A percentile compares a stretch with the other conserved stretches of the same genome.
These are phyloP conservation scores for Boletus edulis DNA, from an alignment of 768 basidiomycete genomes.

Conservation along the genomic window DNA sequence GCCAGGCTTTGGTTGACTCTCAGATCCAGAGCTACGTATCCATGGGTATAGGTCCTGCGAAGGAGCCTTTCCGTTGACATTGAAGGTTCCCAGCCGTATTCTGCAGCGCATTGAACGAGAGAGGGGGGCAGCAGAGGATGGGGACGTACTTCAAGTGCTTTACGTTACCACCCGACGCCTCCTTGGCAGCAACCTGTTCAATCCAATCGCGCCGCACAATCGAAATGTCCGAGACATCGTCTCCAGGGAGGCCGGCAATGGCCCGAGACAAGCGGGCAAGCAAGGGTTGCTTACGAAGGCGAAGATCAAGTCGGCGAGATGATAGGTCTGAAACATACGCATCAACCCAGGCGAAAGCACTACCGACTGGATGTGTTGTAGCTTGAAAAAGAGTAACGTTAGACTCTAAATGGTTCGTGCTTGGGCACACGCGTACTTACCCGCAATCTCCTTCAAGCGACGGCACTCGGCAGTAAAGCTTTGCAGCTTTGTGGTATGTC, in stretches of 20 bases:
- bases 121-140: background rate
- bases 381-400: constrained; percentile 10
- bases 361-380: background rate
- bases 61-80: constrained; percentile 77
- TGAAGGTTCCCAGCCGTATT: constrained; percentile 76
- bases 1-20: constrained; percentile 2
- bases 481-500: constrained; percentile 47
- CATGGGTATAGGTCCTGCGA: constrained; percentile 70
- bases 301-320: constrained; percentile 44
- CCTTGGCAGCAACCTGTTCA: constrained; percentile 38
- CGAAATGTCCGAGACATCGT: constrained; percentile 58
- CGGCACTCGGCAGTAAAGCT: constrained; percentile 54
- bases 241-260: constrained; percentile 58
- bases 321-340: constrained; percentile 7
- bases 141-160: constrained; percentile 22
- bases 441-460: constrained; percentile 48
- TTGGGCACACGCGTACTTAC: constrained; percentile 43
- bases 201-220: constrained; percentile 68
- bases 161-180: constrained; percentile 22
- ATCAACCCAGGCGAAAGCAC: constrained; percentile 21
- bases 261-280: constrained; percentile 55
- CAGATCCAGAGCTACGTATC: constrained; percentile 39
- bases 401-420: background rate
- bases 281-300: constrained; percentile 45
- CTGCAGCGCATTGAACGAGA: constrained; percentile 32